Evolutionary conservation across 176 grass and related monocot genomes (phyloP), one percentile per base, ranked within the genome.

Genomic region (Lolium rigidum): DNA sequence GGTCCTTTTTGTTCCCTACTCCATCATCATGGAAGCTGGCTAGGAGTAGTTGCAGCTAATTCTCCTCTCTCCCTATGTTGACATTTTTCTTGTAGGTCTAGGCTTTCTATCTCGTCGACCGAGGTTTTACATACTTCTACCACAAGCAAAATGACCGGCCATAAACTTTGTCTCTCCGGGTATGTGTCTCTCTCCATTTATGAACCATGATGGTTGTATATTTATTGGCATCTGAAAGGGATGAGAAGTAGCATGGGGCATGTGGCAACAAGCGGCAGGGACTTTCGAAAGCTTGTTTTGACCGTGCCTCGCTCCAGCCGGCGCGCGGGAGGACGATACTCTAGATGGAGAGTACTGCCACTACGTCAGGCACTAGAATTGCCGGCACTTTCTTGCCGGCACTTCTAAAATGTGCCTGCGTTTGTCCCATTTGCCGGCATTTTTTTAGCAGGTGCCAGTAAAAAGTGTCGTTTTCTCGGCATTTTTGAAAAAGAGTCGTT

Each of bases 161-260:
- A 61, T 43, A 72, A 54, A 35, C 54, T 43, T 69, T 46, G 20
- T 43, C 58, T 4, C 4, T 31, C 25, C 22, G 65, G 21, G 12
- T 26, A 3, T 47, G 15, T 25, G 3, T 50, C 24, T 63, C 28
- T 82, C 54, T 35, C 89, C 80, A 84, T 90, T 87, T 79, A 87
- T 75, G 84, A 80, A 47, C 57, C 74, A 90, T 90, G 84, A 90
- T 90, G 80, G 38, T 28, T 47, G 66, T 48, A 31, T 74, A 84
- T 87, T 90, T 83, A 87, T 83, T 87, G 80, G 74, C 66, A 39
- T 70, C 61, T 44, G 9, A 80, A 85, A 65, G 82, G 21, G 37
- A 17, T 1, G 70, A 81, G 83, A 76, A 16, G 50, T 4, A 69
- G 20, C 88, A 56, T 67, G 87, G 82, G 78, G 77, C 80, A 54